Conservation (phyloP, 176 grass and related monocot species). For the Metroxylon sagu region DNA sequence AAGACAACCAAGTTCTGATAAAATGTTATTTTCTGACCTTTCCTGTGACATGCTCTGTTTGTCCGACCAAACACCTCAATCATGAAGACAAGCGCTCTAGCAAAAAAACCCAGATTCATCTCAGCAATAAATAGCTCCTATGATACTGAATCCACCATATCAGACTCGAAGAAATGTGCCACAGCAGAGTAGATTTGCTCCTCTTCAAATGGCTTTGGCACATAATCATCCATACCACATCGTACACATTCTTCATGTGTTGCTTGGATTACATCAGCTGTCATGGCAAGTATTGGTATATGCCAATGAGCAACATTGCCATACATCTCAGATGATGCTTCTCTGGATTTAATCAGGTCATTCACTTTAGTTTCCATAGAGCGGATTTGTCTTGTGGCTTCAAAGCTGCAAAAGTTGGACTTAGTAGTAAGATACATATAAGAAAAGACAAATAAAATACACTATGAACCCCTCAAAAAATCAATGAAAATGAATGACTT, state of each 20-base stretch:
- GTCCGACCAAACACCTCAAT: too few relatives aligned
- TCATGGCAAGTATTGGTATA: constrained; percentile 73
- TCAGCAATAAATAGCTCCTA: constrained; percentile 2
- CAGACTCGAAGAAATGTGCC: constrained; percentile 50
- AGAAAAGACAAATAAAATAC: neutral
- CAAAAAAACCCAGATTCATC: neutral
- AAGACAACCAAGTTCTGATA: too few relatives aligned
- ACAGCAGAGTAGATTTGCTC: constrained; percentile 60
- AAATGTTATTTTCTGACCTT: too few relatives aligned
- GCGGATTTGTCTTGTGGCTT: constrained; percentile 57
- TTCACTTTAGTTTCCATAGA: constrained; percentile 41
- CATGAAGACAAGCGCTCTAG: neutral
- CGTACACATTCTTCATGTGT: constrained; percentile 54
- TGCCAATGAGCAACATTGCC: constrained; percentile 40
- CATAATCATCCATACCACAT: constrained; percentile 78
- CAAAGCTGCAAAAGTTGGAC: constrained; percentile 38
- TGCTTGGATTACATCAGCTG: constrained; percentile 81
- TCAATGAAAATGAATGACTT: neutral
- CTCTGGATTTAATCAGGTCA: constrained; percentile 29
- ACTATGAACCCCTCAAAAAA: neutral
- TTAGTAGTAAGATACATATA: neutral
- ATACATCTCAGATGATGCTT: constrained; percentile 21
- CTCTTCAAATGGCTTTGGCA: constrained; percentile 76
- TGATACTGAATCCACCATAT: constrained; percentile 16
- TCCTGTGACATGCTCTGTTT: too few relatives aligned